A percentile compares a stretch with the other conserved stretches of the same genome.
Evolutionary conservation across 805 yeast genomes (phyloP).

Genomic region (Zygosaccharomyces bailii): DNA sequence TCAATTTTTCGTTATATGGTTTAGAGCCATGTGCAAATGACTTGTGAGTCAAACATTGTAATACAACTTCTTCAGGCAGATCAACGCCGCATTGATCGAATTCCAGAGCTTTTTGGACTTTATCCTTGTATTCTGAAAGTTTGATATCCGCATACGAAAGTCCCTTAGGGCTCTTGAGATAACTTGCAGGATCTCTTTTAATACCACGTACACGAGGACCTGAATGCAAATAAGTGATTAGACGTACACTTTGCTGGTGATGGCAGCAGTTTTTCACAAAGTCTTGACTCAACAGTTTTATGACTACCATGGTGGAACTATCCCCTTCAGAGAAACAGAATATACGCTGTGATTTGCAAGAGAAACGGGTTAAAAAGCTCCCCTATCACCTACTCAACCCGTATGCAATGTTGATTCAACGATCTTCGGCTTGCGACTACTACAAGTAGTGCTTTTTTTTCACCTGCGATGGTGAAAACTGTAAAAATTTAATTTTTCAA

Average conservation of each 20-base stretch:
- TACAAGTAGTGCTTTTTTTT: too few species aligned
- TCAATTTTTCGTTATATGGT: slow-evolving; percentile 85
- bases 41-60: slow-evolving; percentile 89
- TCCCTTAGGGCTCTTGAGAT: slow-evolving; percentile 48
- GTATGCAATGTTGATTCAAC: background rate
- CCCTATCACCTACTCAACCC: background rate
- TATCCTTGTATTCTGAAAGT: slow-evolving; percentile 41
- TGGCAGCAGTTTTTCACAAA: slow-evolving; percentile 1
- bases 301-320: background rate
- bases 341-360: background rate
- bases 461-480: background rate
- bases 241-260: slow-evolving; percentile 22
- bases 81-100: slow-evolving; percentile 29
- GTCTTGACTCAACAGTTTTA: background rate
- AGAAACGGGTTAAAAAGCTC: too few species aligned
- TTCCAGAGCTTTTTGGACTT: slow-evolving; percentile 24
- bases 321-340: background rate
- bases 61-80: slow-evolving; percentile 56
- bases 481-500: background rate
- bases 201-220: slow-evolving; percentile 65
- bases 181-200: slow-evolving; percentile 64
- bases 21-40: slow-evolving; percentile 88
- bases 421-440: too few species aligned
- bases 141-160: slow-evolving; percentile 49
- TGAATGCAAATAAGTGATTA: slow-evolving; percentile 40